Evolutionary conservation across 1,284 basidiomycete genomes (phyloP).

Genomic region (Cutaneotrichosporon mucoides): DNA sequence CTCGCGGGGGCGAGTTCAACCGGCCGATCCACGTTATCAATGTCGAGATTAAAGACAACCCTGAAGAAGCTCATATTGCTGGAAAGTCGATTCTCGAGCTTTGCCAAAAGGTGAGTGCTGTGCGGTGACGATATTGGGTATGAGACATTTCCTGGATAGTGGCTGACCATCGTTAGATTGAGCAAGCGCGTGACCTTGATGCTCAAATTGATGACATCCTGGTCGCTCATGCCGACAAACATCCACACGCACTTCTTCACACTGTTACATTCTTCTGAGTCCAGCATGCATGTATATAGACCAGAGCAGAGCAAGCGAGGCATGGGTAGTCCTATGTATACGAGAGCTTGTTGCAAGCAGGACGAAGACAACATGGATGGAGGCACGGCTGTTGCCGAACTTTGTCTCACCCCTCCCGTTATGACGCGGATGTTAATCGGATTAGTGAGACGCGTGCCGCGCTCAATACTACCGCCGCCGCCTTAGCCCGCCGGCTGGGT

Average conservation of each 20-base stretch:
- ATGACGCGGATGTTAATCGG: too few species aligned
- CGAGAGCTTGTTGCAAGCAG: not conserved
- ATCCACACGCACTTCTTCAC: slow-evolving; percentile 89
- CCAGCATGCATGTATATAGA: slow-evolving; percentile 2
- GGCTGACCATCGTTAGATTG: slow-evolving; percentile 61
- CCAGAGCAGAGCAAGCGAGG: not conserved
- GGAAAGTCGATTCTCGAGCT: slow-evolving; percentile 93
- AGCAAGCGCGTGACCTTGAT: slow-evolving; percentile 78
- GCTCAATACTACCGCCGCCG: too few species aligned
- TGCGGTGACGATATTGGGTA: too few species aligned
- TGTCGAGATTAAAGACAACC: slow-evolving; percentile 98
- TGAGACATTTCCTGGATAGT: not conserved
- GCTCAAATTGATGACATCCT: slow-evolving; percentile 85
- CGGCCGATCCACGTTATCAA: slow-evolving; percentile 95
- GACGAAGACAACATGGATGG: too few species aligned
- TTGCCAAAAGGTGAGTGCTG: slow-evolving; percentile 69
- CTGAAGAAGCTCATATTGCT: slow-evolving; percentile 94
- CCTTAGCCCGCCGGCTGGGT: too few species aligned
- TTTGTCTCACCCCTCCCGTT: too few species aligned
- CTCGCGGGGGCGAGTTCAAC: slow-evolving; percentile 85
- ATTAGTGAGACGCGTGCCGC: too few species aligned
- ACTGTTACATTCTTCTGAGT: slow-evolving; percentile 77
- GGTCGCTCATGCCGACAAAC: slow-evolving; percentile 73
- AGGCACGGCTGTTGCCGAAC: too few species aligned
- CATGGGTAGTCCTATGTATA: not conserved